Base-by-base conservation (phyloP, 2,329 filamentous ascomycete genomes). In the Diaporthe batatas region DNA sequence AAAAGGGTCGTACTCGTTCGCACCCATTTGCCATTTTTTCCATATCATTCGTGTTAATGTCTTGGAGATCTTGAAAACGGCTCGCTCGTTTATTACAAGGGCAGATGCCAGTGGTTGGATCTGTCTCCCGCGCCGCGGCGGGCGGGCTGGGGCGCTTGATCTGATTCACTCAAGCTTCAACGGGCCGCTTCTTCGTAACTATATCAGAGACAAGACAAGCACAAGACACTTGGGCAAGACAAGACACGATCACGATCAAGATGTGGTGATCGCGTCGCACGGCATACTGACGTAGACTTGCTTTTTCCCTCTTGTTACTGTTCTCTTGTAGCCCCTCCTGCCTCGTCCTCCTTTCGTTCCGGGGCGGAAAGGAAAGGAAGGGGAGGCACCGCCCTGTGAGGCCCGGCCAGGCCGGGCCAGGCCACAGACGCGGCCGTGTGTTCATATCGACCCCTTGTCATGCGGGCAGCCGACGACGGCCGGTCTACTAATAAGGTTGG, bases 111-210 rank as follows among this genome's bases (percentile, higher is more conserved):
- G n/a, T n/a, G n/a, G n/a, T n/a, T n/a, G 36, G 36, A 39, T 39
- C 1, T 14, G 36, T 39, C 11, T 39, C 36, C 36, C 36, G 36
- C 36, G 36, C 36, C 29, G 29, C 29, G 29, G 29, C 29, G 29
- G 29, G 11, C 36, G 36, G 36, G 36, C 36, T 29, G 36, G 36
- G 12, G 36, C 36, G 36, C 36, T 21, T 32, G 23, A 18, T 64
- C 32, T 64, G 59, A 64, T 42, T 64, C 59, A 47, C 29, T n/a
- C n/a, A 18, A 3, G 58, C 44, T 44, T 65, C 42, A 65, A 65
- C 59, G 59, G 59, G 59, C 44, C 25, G 29, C 29, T 65, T 65
- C 29, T 44, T 44, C 44, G 59, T 65, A 5, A 29, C 29, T 65
- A 49, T 65, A 65, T 65, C 42, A 65, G 42, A 65, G 42, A 65